A percentile compares a stretch with the other conserved stretches of the same genome.
Evolutionary conservation across 306 rosid genomes (phyloP).

Genomic region (Glycyrrhiza uralensis): DNA sequence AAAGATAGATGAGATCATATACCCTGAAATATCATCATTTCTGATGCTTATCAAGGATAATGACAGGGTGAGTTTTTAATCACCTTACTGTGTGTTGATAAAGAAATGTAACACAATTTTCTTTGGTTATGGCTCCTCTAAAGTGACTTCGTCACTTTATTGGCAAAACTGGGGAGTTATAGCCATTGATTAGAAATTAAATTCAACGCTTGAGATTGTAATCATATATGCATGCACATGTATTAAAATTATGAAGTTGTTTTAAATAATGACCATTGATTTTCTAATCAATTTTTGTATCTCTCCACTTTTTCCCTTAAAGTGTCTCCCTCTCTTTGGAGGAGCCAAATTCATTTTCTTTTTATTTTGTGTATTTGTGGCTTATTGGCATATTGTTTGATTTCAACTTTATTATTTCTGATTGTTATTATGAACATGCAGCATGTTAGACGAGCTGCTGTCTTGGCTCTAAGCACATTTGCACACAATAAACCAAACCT

Average conservation of each 20-base stretch:
- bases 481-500: constrained; percentile 99
- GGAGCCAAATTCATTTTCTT: no score
- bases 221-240: background rate
- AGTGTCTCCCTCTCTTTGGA: no score
- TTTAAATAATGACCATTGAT: background rate
- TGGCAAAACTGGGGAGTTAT: background rate
- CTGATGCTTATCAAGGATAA: constrained; percentile 95
- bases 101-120: background rate
- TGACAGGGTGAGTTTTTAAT: constrained; percentile 68
- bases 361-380: background rate
- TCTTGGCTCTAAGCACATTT: constrained; percentile 93
- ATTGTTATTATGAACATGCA: constrained; percentile 39
- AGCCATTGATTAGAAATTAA: background rate
- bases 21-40: constrained; percentile 91
- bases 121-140: background rate
- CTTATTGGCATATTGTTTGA: constrained; percentile 20
- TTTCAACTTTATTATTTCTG: constrained; percentile 30
- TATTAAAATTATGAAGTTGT: background rate
- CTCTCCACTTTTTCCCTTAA: no score
- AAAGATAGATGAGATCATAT: constrained; percentile 91
- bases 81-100: constrained; percentile 1
- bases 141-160: background rate
- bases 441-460: constrained; percentile 99
- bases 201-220: background rate
- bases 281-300: background rate